Evolutionary conservation across 495 filamentous ascomycete species (phyloP), one percentile per base, ranked within the genome.

Genomic region (Tuber melanosporum): DNA sequence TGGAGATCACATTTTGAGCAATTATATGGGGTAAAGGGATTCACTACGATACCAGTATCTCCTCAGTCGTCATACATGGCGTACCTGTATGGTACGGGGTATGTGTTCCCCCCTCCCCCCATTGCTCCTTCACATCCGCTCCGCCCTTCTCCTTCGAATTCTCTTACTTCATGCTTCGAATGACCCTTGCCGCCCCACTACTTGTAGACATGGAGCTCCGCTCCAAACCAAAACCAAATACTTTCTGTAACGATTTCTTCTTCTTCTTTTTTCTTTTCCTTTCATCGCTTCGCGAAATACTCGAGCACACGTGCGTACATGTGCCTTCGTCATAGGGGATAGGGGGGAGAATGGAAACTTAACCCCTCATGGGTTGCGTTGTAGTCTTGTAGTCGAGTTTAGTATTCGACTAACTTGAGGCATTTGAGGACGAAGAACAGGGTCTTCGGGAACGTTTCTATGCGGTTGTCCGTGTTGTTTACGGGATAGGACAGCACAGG

Each of bases 371-470:
- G 26, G 26, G 4, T 66, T 66, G 14, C 57, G 57, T 66, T 66
- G 15, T 66, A 6, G 57, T 62, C 22, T 62, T 15, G n/a, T 66
- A 36, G 57, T 66, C 57, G 57, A 36, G 57, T 66, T 66, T 66
- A 66, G 57, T 66, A 66, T 66, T 36, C 57, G 26, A 66, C 57
- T 66, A 26, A 19, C 57, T 66, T 66, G 57, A 66, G 57, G 57
- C 57, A 66, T 66, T 66, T 66, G 57, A 66, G 2, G 4, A 19
- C 26, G 57, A 66, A 19, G 26, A 36, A 14, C 57, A 66, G 57
- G 32, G 57, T 36, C 57, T 66, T 66, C 57, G 26, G 57, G 57
- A 66, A 66, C 26, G 57, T 3, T 66, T 66, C 57, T 66, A 66
- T 66, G 57, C 57, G 57, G 57, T 66, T 36, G 57, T 66, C 57